Evolutionary conservation across 164 flowering plant genomes (phyloP), one percentile per base, ranked within the genome.

Genomic region (Aristolochia contorta): DNA sequence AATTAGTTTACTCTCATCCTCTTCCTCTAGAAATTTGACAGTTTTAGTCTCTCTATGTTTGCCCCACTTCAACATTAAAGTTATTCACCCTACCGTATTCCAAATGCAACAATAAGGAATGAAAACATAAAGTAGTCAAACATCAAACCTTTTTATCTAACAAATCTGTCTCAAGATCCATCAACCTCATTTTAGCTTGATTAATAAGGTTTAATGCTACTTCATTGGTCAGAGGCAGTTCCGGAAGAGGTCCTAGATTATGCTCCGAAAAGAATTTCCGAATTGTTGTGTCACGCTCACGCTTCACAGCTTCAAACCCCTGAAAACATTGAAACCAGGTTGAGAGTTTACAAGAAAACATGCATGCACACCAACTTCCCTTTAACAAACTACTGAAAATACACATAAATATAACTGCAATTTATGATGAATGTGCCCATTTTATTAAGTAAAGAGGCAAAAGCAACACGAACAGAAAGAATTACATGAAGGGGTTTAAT

Each of bases 131-230:
- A 58, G 33, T 10, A 41, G 43, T 37, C 43, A 53, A 37, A 86
- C 99, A 10, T 37, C 43, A 53, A 37, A 86, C 99, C 95, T 84
- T 88, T 73, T 86, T 86, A 58, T 84, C 89, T 45, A 71, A 69
- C 73, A 90, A 73, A 69, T 88, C 96, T 68, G 68, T 79, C 54
- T 82, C 82, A 68, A 90, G 79, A 65, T 82, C 82, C 51, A 24
- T 67, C 55, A 84, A 57, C 75, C 87, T 83, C 66, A 75, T 65
- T 64, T 76, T 72, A 45, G 84, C 67, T 63, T 87, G 82, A 74
- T 74, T 79, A 54, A 80, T 78, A 66, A 82, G 85, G 73, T 72
- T 82, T 46, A 69, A 59, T 62, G 84, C 82, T 66, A 69, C 75
- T 21, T 90, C 97, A 75, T 79, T 65, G 65, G 77, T 82, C 59